Conservation (phyloP, 2,329 filamentous ascomycete species). For the Bipolaris sorokiniana region DNA sequence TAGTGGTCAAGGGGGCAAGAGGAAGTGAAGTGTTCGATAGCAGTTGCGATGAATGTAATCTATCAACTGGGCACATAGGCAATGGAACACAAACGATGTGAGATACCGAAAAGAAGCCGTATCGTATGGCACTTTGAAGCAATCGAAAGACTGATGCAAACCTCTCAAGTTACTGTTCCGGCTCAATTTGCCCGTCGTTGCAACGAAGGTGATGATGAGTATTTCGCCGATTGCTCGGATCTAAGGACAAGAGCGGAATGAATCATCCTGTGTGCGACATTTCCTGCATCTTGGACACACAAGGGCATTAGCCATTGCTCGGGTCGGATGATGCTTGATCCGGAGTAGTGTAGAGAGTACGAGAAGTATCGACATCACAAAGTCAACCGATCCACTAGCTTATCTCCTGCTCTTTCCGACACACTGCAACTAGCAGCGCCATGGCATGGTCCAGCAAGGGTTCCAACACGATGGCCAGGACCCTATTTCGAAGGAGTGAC, state of each 20-base stretch:
- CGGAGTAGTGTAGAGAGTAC: neutral
- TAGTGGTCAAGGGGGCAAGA: neutral
- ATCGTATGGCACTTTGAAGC: constrained; percentile 30
- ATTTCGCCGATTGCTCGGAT: constrained; percentile 46
- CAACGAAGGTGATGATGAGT: constrained; percentile 8
- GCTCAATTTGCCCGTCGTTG: constrained; percentile 16
- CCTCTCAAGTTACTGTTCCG: constrained; percentile 15
- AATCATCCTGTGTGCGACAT: constrained; percentile 13
- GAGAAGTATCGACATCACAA: constrained; percentile 15
- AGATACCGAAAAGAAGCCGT: constrained; percentile 26
- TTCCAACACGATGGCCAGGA: constrained; percentile 21
- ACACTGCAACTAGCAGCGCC: constrained; percentile 24
- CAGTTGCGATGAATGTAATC: constrained; percentile 16
- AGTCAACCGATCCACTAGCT: constrained; percentile 13
- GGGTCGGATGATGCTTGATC: constrained; percentile 1
- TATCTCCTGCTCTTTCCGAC: constrained; percentile 21
- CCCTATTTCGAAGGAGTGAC: constrained; percentile 12
- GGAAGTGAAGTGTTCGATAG: neutral
- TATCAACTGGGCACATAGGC: constrained; percentile 17
- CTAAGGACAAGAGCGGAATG: constrained; percentile 25
- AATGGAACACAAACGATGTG: constrained; percentile 17
- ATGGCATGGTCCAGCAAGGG: constrained; percentile 4
- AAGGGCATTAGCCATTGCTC: constrained; percentile 10
- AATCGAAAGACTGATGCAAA: constrained; percentile 20
- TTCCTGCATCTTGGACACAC: constrained; percentile 8